Evolutionary conservation across 139 green algal genomes (phyloP), one percentile per base, ranked within the genome.

Genomic region (Penium margaritaceum): DNA sequence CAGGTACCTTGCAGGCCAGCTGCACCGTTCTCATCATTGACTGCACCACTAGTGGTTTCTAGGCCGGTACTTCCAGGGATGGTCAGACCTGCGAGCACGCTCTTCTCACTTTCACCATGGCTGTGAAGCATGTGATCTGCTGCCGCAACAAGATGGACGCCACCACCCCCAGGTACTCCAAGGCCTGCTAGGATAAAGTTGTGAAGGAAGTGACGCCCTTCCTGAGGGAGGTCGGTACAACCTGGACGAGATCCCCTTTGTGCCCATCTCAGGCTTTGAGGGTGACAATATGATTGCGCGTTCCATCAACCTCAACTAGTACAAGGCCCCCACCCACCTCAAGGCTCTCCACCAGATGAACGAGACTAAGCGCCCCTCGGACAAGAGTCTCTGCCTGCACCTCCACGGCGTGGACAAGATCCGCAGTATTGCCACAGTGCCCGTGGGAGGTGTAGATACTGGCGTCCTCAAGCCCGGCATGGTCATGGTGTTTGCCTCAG

Each of bases 81-180:
- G 94, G 94, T 79, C 94, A 99, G 91, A 99, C 94, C n/a, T 90
- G 94, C 83, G 90, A 99, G 94, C 94, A 99, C 83, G 94, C 94
- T 6, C 89, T 92, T 75, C 89, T 99, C 60, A 88, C 95, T 71
- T 96, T 96, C 92, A 88, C 95, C 67, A 86, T 98, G 75, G 94
- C 94, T 68, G 94, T 99, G 41, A 96, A 95, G 89, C 91, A 98
- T 90, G 89, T 99, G 72, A 93, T 97, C 70, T 76, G 90, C 37
- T 91, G 89, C 65, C 82, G 70, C 61, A 90, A 86, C 81, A 60
- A 60, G 51, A 24, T 60, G 30, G 30, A 98, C 81, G 88, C 86
- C 73, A 96, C 89, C 36, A 84, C 54, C 85, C 89, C 77, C 79
- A 89, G 85, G 63, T 98, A 98, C 92, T 93, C 89, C 78, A 66